Base-by-base conservation (phyloP, 345 rosid genomes). In the Eucalyptus pauciflora region DNA sequence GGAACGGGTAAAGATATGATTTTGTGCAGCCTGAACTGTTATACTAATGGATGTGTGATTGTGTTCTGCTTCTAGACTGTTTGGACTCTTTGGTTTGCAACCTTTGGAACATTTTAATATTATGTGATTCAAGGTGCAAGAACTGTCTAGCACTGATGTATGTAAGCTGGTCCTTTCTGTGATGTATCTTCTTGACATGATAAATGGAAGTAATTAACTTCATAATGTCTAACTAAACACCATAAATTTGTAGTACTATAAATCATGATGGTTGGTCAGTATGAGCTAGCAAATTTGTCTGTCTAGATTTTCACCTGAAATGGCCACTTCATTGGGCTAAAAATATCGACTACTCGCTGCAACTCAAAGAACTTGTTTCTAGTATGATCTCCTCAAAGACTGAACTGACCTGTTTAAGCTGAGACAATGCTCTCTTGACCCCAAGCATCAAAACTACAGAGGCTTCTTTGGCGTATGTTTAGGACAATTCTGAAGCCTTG, bases 1-100 rank as follows among this genome's bases (percentile, higher is more conserved):
- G 90, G 94, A 93, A 8, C 58, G 88, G 10, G 50, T 91, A 33
- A 87, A 90, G 69, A 86, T 87, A 41, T 67, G 29, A 86, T 60
- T 52, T 10, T 12, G 88, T 22, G 17, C 58, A 43, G 50, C 29
- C 50, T 45, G 67, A n/a, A 17, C 46, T 86, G 87, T 86, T 15
- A 31, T 86, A 33, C 25, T 11, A 41, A 18, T 76, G 27, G 83
- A 76, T 41, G 48, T 41, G 48, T 43, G 83, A 76, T 76, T 37
- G 48, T 76, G 48, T 76, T 76, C 8, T 41, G 83, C 83, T 20
- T 76, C 48, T 41, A 76, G 48, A 76, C 48, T 41, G 48, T 41
- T 37, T 20, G 83, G 29, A 20, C 29, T 20, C 24, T 5, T 71
- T 71, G 81, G 81, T 5, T 69, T 71, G 81, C 81, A 71, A 18